Conservation (phyloP, 176 grass and related monocot species). For the Metroxylon sagu region DNA sequence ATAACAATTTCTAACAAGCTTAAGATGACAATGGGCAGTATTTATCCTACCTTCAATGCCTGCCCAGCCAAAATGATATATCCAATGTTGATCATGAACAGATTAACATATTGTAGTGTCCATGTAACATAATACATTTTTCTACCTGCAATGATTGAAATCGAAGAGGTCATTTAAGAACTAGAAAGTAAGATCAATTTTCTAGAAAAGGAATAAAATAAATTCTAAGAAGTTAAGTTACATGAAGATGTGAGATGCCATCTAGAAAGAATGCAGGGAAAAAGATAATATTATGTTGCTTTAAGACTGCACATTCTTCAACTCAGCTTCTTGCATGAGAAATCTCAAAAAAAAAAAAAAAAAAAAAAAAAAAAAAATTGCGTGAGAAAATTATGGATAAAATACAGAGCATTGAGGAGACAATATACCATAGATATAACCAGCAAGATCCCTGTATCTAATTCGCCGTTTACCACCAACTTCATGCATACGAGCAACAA, state of each 20-base stretch:
- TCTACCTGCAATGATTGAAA: slow-evolving; percentile 31
- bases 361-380: no score
- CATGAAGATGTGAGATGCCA: no score
- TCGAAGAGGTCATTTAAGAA: neutral
- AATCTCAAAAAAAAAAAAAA: no score
- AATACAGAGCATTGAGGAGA: neutral
- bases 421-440: slow-evolving; percentile 77
- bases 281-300: no score
- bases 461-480: slow-evolving; percentile 81
- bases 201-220: neutral
- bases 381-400: neutral
- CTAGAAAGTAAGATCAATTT: no score
- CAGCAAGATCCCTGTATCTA: slow-evolving; percentile 97
- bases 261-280: no score
- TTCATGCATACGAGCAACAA: slow-evolving; percentile 79
- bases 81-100: slow-evolving; percentile 99
- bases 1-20: neutral
- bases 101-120: slow-evolving; percentile 91
- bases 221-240: neutral
- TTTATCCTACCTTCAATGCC: slow-evolving; percentile 75
- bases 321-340: no score
- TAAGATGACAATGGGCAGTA: neutral
- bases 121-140: slow-evolving; percentile 91
- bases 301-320: no score
- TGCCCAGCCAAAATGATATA: slow-evolving; percentile 92